Evolutionary conservation across 2,329 filamentous ascomycete genomes (phyloP).

Genomic region (Diaporthe humulicola): DNA sequence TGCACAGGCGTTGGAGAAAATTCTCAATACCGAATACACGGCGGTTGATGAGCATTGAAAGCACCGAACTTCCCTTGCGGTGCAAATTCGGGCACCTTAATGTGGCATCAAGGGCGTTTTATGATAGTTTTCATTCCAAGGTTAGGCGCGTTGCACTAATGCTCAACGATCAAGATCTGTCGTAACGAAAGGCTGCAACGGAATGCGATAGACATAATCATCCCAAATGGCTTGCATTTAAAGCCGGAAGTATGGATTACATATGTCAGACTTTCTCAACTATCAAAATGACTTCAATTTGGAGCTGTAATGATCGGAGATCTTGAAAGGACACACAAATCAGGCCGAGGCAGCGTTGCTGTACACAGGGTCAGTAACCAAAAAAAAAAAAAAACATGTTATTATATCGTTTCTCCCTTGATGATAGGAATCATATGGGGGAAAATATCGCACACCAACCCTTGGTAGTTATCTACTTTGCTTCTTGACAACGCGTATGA

Average conservation of each 20-base stretch:
- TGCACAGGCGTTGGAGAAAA: background rate
- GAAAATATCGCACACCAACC: background rate
- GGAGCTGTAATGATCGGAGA: background rate
- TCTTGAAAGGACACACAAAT: background rate
- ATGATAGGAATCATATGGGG: background rate
- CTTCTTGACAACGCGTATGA: background rate
- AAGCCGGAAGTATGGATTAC: background rate
- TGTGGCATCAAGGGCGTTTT: background rate
- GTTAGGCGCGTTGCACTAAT: background rate
- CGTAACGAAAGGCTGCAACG: background rate
- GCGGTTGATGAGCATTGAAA: no score
- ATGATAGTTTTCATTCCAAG: no score
- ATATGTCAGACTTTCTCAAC: background rate
- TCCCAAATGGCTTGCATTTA: background rate
- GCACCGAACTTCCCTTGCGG: background rate
- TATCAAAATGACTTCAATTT: no score
- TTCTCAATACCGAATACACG: background rate
- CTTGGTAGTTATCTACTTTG: background rate
- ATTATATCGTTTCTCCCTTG: background rate
- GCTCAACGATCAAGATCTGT: background rate
- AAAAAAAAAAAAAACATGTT: background rate
- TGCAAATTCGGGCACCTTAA: no score
- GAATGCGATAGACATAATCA: no score
- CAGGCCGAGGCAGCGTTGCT: background rate
- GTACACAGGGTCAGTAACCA: background rate